Base-by-base conservation (phyloP, 805 yeast species). In the Hanseniaspora lachancei region DNA sequence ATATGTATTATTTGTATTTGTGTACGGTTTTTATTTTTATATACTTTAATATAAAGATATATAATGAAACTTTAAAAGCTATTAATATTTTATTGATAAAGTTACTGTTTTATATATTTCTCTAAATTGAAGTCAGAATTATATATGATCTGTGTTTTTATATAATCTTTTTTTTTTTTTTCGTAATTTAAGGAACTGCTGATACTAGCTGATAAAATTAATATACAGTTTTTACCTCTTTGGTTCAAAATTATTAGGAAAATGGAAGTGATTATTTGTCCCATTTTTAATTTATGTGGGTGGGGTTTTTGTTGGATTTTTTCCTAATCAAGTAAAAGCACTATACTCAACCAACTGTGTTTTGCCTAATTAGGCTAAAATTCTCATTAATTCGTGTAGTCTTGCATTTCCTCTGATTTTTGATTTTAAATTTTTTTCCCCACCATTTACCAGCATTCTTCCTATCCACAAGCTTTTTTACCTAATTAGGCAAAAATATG, bases 1-100 rank as follows among this genome's bases (percentile, higher is more conserved):
- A 48, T 54, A 34, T 54, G 42, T 36, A 8, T 42, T 24, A 18
- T 40, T 27, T 7, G 43, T 46, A 29, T 53, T 46, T 46, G 23
- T 46, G 56, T 53, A 46, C 49, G 55, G 52, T 47, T 35, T n/a
- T 56, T 47, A 29, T 42, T n/a, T 27, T 48, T 47, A 18, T 16
- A 16, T 53, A 38, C 24, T 8, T 12, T 21, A 47, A 34, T 16
- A 8, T 4, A 5, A 48, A n/a, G n/a, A 9, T n/a, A 24, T 1
- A 5, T 9, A n/a, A n/a, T n/a, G n/a, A n/a, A n/a, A n/a, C n/a
- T n/a, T n/a, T n/a, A n/a, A n/a, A n/a, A n/a, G n/a, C n/a, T n/a
- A n/a, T n/a, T 47, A 18, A 34, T 34, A 36, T 23, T 47, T 5
- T 36, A 16, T 27, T 38, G 10, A n/a, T 47, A 10, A 12, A 15